Base-by-base conservation (phyloP, 2,329 filamentous ascomycete species). In the Epichloe typhina region DNA sequence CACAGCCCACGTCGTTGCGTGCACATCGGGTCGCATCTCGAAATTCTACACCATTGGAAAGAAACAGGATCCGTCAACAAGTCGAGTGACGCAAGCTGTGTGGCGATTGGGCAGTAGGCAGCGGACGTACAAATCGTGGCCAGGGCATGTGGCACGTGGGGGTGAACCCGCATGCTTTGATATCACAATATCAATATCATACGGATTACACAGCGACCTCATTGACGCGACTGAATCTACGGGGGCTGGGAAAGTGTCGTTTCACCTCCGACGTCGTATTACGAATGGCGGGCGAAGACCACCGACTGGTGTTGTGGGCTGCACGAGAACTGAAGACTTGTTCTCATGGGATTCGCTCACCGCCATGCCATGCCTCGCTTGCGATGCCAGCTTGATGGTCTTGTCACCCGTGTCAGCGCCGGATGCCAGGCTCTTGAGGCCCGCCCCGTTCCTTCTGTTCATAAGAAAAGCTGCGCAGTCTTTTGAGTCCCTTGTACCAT, bases 101-200 rank as follows among this genome's bases (percentile, higher is more conserved):
- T 26, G 23, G 23, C 23, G 6, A 26, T 26, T 8, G 7, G 19
- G 19, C 19, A 19, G 26, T 4, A 31, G 26, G 26, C 26, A 8
- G 26, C 26, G 8, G 1, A 31, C 15, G 31, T 31, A 39, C 38
- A 50, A 50, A 50, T 47, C 50, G 46, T 46, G 56, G 55, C 55
- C 55, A 57, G 52, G 50, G 51, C 54, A 47, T 56, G 26, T 48
- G 19, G 53, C 55, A 57, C 55, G 55, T 57, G 55, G 55, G 55
- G 52, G 17, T 17, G 38, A 39, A 12, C 37, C 31, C 8, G 31
- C 8, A 31, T 31, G 31, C 31, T 31, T 31, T 31, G 31, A 31
- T 31, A 31, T 31, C 31, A 31, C 17, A 19, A 19, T 19, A 19
- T 19, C 17, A 19, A 19, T 19, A 19, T 19, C 17, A 19, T 19